These are phyloP conservation scores for Sugiyamaella pinicola DNA, from an alignment of 1,139 yeast species.

Conservation along the genomic window DNA sequence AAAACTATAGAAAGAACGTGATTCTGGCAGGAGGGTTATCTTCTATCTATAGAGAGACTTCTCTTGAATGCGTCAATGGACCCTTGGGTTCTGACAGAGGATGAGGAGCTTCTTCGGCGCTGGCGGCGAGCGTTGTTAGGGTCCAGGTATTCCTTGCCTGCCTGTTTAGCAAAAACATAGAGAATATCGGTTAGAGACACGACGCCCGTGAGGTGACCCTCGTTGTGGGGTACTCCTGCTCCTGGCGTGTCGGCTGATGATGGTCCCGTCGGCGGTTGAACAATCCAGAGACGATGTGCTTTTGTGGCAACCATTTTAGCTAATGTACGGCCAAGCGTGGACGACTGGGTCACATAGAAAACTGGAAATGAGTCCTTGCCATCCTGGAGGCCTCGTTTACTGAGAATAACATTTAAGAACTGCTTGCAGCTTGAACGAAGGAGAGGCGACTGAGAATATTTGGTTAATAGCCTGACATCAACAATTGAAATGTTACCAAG, in stretches of 20 bases:
- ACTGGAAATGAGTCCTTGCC: constrained; percentile 97
- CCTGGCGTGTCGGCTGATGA: constrained; percentile 28
- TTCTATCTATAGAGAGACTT: constrained; percentile 26
- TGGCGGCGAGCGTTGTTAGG: constrained; percentile 86
- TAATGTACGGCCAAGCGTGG: constrained; percentile 83
- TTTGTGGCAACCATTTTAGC: constrained; percentile 95
- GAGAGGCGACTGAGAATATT: constrained; percentile 77
- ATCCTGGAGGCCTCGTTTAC: constrained; percentile 86
- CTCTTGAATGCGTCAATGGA: constrained; percentile 32
- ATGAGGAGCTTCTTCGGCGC: constrained; percentile 62
- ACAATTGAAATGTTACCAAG: constrained; percentile 93
- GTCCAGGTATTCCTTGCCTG: constrained; percentile 68
- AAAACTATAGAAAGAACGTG: background rate
- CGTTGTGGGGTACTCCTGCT: constrained; percentile 32
- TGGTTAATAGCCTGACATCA: constrained; percentile 84
- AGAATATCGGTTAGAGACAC: constrained; percentile 87
- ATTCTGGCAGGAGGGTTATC: background rate
- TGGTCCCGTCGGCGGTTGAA: constrained; percentile 47
- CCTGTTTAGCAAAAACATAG: constrained; percentile 72
- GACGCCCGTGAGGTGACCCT: constrained; percentile 71
- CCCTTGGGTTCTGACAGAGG: constrained; percentile 35
- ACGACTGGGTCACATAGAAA: constrained; percentile 80
- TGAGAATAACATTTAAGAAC: constrained; percentile 81
- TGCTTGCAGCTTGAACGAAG: constrained; percentile 82
- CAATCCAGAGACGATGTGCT: constrained; percentile 92